Evolutionary conservation across 306 rosid species (phyloP).

Genomic region (Neltuma alba): DNA sequence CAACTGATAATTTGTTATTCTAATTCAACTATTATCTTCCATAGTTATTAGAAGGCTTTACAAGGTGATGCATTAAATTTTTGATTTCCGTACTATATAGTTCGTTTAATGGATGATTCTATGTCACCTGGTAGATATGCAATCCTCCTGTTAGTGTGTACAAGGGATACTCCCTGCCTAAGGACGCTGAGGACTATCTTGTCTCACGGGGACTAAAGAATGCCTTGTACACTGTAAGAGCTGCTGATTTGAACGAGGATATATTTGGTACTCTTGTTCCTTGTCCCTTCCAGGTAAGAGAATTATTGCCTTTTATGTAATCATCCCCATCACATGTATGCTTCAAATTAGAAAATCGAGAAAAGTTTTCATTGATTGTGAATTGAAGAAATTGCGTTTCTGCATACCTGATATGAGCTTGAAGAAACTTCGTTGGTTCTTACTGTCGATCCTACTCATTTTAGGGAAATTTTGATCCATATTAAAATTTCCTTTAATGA

Average conservation of each 20-base stretch:
- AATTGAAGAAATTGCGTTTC: conserved; percentile 26
- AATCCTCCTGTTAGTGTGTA: conserved; percentile 89
- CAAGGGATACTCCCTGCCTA: conserved; percentile 73
- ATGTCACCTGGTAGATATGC: conserved; percentile 57
- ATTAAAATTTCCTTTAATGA: background rate
- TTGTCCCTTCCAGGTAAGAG: conserved; percentile 71
- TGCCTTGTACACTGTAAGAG: conserved; percentile 81
- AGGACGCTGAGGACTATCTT: conserved; percentile 75
- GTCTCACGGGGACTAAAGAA: conserved; percentile 69
- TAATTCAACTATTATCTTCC: background rate
- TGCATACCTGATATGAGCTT: conserved; percentile 11
- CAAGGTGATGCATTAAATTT: conserved; percentile 11
- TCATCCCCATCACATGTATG: background rate
- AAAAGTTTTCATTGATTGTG: background rate
- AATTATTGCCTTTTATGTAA: background rate
- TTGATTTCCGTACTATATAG: background rate
- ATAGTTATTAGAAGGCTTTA: conserved; percentile 14
- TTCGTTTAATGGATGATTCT: conserved; percentile 22
- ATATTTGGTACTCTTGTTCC: conserved; percentile 67
- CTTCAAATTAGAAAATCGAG: background rate
- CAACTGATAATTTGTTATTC: background rate
- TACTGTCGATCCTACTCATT: conserved; percentile 2
- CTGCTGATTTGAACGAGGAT: conserved; percentile 71
- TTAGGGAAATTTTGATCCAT: conserved; percentile 15
- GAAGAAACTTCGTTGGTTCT: background rate